phyloP scores from a whole-genome alignment of 108 stramenopile species.

The Fragilariopsis cylindrus region DNA sequence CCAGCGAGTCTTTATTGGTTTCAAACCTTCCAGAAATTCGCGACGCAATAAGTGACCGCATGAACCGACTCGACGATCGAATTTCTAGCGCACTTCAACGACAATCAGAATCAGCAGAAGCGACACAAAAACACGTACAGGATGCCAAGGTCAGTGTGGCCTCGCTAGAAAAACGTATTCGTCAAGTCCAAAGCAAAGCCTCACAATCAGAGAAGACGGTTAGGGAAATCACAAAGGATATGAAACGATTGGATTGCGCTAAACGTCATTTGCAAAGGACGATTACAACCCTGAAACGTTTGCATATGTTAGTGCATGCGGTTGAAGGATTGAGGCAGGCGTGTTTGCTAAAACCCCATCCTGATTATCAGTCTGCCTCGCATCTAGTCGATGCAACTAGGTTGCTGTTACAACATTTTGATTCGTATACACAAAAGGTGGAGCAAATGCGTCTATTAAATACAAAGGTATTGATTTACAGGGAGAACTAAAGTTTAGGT shows the following conservation, averaged over 20 bases:
- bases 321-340: constrained; percentile 88
- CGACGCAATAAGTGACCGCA: constrained; percentile 63
- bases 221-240: constrained; percentile 88
- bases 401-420: constrained; percentile 85
- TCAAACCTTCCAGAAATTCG: constrained; percentile 67
- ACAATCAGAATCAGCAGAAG: constrained; percentile 65
- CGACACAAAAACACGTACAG: constrained; percentile 64
- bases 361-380: constrained; percentile 85
- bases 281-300: constrained; percentile 94
- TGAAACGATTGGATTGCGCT: constrained; percentile 95
- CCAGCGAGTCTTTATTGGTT: constrained; percentile 63
- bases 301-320: constrained; percentile 98
- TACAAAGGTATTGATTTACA: constrained; percentile 66
- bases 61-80: constrained; percentile 69
- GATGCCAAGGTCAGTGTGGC: constrained; percentile 68
- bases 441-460: constrained; percentile 61
- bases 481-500: constrained; percentile 52
- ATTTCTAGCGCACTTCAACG: constrained; percentile 73
- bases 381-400: constrained; percentile 92
- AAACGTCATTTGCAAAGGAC: constrained; percentile 95
- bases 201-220: constrained; percentile 75
- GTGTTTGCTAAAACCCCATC: constrained; percentile 53
- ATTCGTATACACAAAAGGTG: constrained; percentile 66
- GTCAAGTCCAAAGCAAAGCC: constrained; percentile 68
- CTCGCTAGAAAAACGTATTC: constrained; percentile 57